Evolutionary conservation across 1,139 yeast species (phyloP), one percentile per base, ranked within the genome.

Genomic region (Geotrichum carabidarum): DNA sequence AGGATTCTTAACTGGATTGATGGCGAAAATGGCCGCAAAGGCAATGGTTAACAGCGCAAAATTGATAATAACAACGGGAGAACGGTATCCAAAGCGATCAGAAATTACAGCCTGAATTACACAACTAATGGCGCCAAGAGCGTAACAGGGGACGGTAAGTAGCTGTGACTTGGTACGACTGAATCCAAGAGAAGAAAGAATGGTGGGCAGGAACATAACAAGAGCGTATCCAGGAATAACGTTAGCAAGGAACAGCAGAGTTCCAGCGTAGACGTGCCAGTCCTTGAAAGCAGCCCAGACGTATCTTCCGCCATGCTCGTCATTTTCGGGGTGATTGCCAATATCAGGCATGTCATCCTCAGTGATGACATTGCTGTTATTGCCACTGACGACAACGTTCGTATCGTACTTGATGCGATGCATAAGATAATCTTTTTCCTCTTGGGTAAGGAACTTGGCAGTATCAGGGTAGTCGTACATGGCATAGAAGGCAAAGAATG

Each of bases 391-490:
- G 37, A 51, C 58, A 30, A 51, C 44, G 22, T 56, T 59, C 17
- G 55, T 48, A 15, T 68, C 72, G 40, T 63, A 61, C 30, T 62
- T 75, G 71, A 79, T 69, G 60, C 80, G 76, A 60, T 72, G 69
- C 60, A 75, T 74, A 50, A 80, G 68, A 59, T 74, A 78, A 30
- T 68, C 70, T 41, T 74, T 70, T 63, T 81, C 85, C 42, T 75
- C 72, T 12, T 67, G 71, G 36, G 68, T 74, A 56, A 81, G 72
- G 67, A 80, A 80, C 54, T 73, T 70, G 27, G 79, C 74, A 54
- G 74, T 72, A 34, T 68, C 70, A 34, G 81, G 82, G 66, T 70
- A 74, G 62, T 79, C 82, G 35, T 81, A 80, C 54, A 82, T 68
- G 3, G 76, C 65, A 59, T 76, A 77, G 62, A 69, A 79, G 36